These are phyloP conservation scores for Ceratocystiopsis minuta DNA, from an alignment of 2,329 filamentous ascomycete species.

Conservation along the genomic window DNA sequence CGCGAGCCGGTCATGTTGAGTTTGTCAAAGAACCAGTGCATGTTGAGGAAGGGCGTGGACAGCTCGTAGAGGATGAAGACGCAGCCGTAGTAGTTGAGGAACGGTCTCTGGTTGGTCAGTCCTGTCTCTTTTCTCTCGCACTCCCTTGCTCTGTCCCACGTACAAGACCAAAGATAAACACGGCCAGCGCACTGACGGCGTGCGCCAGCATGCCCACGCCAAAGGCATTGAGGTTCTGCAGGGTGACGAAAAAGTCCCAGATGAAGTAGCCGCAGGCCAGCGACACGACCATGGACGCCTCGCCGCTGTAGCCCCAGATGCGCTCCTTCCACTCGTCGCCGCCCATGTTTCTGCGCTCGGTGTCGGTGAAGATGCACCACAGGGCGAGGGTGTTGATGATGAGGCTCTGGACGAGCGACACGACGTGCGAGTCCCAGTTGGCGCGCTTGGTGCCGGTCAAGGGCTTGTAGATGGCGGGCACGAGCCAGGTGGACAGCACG, in stretches of 20 bases:
- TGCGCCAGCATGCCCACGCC: conserved; percentile 62
- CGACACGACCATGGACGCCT: conserved; percentile 53
- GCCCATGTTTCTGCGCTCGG: conserved; percentile 48
- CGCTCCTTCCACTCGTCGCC: conserved; percentile 34
- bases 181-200: conserved; percentile 52
- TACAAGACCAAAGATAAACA: conserved; percentile 67
- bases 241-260: conserved; percentile 60
- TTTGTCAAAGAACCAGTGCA: conserved; percentile 89
- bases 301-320: conserved; percentile 62
- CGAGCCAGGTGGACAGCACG: conserved; percentile 40
- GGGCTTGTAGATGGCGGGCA: conserved; percentile 42
- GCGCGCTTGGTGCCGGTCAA: conserved; percentile 46
- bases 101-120: conserved; percentile 42
- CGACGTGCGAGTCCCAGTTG: conserved; percentile 76
- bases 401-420: conserved; percentile 61
- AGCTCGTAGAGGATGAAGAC: conserved; percentile 80
- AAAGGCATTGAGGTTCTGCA: conserved; percentile 51
- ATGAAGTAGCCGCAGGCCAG: conserved; percentile 69
- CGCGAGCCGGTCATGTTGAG: conserved; percentile 58
- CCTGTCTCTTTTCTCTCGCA: too few species aligned
- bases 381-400: conserved; percentile 57
- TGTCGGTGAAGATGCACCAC: conserved; percentile 51
- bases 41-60: conserved; percentile 68
- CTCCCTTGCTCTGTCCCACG: conserved; percentile 18
- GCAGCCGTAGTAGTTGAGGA: conserved; percentile 66